Evolutionary conservation across 345 rosid species (phyloP), one percentile per base, ranked within the genome.

Genomic region (Hirschfeldia incana): DNA sequence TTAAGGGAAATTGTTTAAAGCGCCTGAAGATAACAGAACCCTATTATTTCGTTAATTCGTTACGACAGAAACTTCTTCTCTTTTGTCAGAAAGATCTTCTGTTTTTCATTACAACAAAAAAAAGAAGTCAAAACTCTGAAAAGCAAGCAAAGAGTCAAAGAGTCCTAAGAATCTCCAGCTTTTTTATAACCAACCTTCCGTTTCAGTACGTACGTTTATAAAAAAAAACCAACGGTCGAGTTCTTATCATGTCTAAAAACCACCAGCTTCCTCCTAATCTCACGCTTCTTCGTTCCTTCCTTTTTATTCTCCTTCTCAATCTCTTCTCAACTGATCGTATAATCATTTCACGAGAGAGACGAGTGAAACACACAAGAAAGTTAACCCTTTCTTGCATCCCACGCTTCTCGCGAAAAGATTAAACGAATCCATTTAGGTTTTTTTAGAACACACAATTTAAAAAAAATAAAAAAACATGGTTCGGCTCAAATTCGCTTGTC

Each of bases 401-500:
- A 11, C 72, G 63, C 76, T 59, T 59, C 69, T 74, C 17, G 46
- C 51, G 58, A 55, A 29, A 60, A 44, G 70, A 49, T 64, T 60
- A 78, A 62, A 70, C 80, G 71, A 28, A 63, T 37, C 81, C 72
- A 36, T 5, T 26, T 58, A 26, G 62, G 5, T 58, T 58, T 15
- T 15, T 15, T 16, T 4, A 16, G 7, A 55, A 51, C 57, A 51
- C 57, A 13, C 5, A 1, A 46, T 2, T 39, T 8, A 37, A 36
- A 44, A 2, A 10, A 12, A 49, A 49, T 1, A 13, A 49, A 13
- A 1, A n/a, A 77, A 8, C 3, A 29, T 74, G 83, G 68, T 49
- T 46, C 81, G 73, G 8, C 69, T 68, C 46, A 75, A 58, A 8
- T 87, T 87, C 84, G 81, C 86, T 46, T 87, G 88, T 61, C 90